Conservation (phyloP, 192 early-diverging fungal species). For the Mortierella antarctica region DNA sequence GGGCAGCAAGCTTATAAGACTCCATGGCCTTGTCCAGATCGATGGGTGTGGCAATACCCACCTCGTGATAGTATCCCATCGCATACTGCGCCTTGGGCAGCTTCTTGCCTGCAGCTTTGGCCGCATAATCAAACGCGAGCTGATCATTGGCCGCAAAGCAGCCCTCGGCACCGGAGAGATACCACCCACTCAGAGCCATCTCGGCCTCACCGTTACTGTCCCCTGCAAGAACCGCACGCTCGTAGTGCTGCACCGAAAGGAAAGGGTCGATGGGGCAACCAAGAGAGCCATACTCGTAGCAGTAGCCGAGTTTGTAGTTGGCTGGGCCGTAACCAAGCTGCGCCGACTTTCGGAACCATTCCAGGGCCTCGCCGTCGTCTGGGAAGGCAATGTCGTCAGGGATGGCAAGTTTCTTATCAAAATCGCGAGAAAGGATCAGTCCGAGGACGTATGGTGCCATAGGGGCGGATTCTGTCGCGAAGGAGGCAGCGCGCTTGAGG, state of each 20-base stretch:
- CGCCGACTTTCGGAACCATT: slow-evolving; percentile 80
- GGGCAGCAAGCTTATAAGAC: slow-evolving; percentile 64
- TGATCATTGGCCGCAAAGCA: slow-evolving; percentile 71
- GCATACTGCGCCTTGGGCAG: slow-evolving; percentile 87
- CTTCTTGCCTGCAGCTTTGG: slow-evolving; percentile 81
- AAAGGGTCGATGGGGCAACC: slow-evolving; percentile 73
- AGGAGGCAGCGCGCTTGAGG: slow-evolving; percentile 80
- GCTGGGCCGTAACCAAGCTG: slow-evolving; percentile 77
- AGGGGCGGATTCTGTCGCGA: slow-evolving; percentile 74
- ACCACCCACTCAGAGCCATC: slow-evolving; percentile 90
- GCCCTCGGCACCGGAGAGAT: slow-evolving; percentile 80
- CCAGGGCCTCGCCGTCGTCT: slow-evolving; percentile 80
- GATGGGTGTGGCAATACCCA: slow-evolving; percentile 72
- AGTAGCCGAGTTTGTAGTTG: slow-evolving; percentile 81
- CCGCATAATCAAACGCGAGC: slow-evolving; percentile 85
- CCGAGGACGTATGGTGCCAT: slow-evolving; percentile 83
- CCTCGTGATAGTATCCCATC: slow-evolving; percentile 91
- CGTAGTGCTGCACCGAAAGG: slow-evolving; percentile 81
- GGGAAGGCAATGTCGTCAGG: slow-evolving; percentile 70
- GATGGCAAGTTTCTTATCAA: slow-evolving; percentile 63
- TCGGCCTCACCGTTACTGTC: slow-evolving; percentile 70
- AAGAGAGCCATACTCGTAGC: slow-evolving; percentile 83
- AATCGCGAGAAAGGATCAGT: slow-evolving; percentile 80
- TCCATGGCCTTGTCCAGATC: slow-evolving; percentile 66
- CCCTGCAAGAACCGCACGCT: slow-evolving; percentile 61